Base-by-base conservation (phyloP, 805 yeast species). In the Sugiyamaella americana region DNA sequence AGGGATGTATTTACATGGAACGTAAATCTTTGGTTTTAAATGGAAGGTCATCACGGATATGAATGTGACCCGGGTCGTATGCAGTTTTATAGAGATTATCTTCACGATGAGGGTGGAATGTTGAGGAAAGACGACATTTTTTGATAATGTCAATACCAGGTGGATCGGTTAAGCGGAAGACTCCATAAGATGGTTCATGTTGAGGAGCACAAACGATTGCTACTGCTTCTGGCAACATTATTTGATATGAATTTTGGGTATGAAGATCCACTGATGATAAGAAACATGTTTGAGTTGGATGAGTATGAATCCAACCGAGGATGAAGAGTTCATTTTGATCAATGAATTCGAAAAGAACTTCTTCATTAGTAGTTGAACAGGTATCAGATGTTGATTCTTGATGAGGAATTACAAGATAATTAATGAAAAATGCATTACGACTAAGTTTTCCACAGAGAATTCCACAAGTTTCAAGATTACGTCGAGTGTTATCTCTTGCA, bases 221-320 rank as follows among this genome's bases (percentile, higher is more conserved):
- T 24, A 80, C 72, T 0, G 84, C 80, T 58, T 80, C 87, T 22
- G 82, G 80, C 13, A 80, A 65, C 86, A 80, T 80, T 42, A 79
- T 70, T 62, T 80, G 87, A 59, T 81, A 81, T 2, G 83, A 74
- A 50, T 75, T 76, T 51, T 80, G 86, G 1, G 86, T 80, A 61
- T 81, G 87, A 44, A 80, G 62, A 56, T 80, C 87, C 40, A 80
- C 76, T 0, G 84, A 77, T 10, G 82, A 76, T 60, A 80, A 61
- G 58, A 80, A 80, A 52, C 87, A 80, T n/a, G 83, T 68, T 58
- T 80, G 87, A 8, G 85, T 76, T 4, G 87, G 87, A 58, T 80
- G 87, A 6, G 86, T 81, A 59, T 80, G 87, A 44, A 80, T 81
- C 87, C 87, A 80, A 2, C 87, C 87, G 2, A 80, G 65, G n/a